Evolutionary conservation across 2,329 filamentous ascomycete species (phyloP).

Genomic region (Teratosphaeria viscida): DNA sequence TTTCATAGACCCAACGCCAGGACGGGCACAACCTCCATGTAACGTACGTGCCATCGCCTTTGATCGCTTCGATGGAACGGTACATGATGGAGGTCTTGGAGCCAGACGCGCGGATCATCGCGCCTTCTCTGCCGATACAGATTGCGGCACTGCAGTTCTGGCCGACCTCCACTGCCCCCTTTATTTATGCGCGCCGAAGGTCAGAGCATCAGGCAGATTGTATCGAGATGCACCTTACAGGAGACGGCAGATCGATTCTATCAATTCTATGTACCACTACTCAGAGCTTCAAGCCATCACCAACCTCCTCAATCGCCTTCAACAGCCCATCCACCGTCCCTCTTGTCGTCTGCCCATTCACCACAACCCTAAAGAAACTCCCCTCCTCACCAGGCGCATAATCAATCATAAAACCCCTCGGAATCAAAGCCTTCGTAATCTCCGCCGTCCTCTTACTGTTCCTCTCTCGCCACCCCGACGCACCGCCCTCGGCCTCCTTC

Average conservation of each 20-base stretch:
- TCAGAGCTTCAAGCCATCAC: slow-evolving; percentile 10
- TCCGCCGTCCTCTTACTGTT: slow-evolving; percentile 48
- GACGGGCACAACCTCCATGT: no score
- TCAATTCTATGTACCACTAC: neutral
- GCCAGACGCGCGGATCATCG: no score
- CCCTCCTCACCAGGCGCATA: slow-evolving; percentile 52
- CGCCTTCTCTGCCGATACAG: no score
- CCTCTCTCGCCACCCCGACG: slow-evolving; percentile 29
- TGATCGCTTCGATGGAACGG: no score
- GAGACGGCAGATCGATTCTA: neutral
- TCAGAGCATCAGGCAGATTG: no score
- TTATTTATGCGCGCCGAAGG: neutral
- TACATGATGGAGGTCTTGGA: no score
- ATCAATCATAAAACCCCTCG: slow-evolving; percentile 59
- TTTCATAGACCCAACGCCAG: no score
- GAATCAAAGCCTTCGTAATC: slow-evolving; percentile 45
- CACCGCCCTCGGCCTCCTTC: slow-evolving; percentile 38
- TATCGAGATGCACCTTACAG: no score
- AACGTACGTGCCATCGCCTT: no score
- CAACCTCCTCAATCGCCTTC: slow-evolving; percentile 44
- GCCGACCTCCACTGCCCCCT: no score
- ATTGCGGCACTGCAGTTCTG: no score
- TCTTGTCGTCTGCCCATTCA: slow-evolving; percentile 50
- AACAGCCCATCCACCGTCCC: slow-evolving; percentile 55
- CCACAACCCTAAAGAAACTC: slow-evolving; percentile 59